Evolutionary conservation across 177 flowering plant species (phyloP).

Genomic region (Telopea speciosissima): DNA sequence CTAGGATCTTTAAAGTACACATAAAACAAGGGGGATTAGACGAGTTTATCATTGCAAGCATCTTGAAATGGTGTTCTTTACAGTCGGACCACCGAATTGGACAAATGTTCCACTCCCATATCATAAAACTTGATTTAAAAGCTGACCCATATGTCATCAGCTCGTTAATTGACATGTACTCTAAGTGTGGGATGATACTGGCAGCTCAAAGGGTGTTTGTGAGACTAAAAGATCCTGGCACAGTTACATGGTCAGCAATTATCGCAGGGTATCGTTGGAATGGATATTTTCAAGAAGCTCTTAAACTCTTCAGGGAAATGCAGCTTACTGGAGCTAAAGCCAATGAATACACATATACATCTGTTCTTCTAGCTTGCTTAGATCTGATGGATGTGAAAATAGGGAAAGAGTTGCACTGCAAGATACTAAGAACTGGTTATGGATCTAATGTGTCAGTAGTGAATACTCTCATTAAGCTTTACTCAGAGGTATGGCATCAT

Average conservation of each 20-base stretch:
- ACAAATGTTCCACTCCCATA: conserved; percentile 23
- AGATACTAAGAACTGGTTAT: conserved; percentile 22
- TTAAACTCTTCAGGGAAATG: conserved; percentile 21
- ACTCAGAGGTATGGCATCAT: conserved; percentile 17
- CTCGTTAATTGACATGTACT: conserved; percentile 28
- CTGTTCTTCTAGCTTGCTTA: conserved; percentile 26
- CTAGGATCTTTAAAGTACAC: conserved; percentile 18
- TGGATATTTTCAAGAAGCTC: conserved; percentile 18
- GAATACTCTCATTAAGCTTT: conserved; percentile 21
- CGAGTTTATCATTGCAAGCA: conserved; percentile 24
- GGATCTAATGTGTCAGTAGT: conserved; percentile 17
- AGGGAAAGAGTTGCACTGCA: conserved; percentile 23
- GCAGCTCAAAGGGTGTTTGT: conserved; percentile 25
- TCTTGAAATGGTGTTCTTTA: conserved; percentile 27
- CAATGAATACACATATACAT: conserved; percentile 26
- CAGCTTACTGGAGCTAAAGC: conserved; percentile 17
- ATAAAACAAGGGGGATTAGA: conserved; percentile 16
- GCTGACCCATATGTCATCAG: conserved; percentile 19
- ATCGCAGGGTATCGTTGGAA: conserved; percentile 23
- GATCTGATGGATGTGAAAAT: conserved; percentile 19
- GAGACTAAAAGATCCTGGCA: conserved; percentile 19
- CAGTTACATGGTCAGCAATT: conserved; percentile 30
- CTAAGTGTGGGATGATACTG: conserved; percentile 26
- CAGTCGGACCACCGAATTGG: conserved; percentile 20
- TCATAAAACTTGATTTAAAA: conserved; percentile 20